These are phyloP conservation scores for Pyrenophora graminea DNA, from an alignment of 2,329 filamentous ascomycete species.

Conservation along the genomic window DNA sequence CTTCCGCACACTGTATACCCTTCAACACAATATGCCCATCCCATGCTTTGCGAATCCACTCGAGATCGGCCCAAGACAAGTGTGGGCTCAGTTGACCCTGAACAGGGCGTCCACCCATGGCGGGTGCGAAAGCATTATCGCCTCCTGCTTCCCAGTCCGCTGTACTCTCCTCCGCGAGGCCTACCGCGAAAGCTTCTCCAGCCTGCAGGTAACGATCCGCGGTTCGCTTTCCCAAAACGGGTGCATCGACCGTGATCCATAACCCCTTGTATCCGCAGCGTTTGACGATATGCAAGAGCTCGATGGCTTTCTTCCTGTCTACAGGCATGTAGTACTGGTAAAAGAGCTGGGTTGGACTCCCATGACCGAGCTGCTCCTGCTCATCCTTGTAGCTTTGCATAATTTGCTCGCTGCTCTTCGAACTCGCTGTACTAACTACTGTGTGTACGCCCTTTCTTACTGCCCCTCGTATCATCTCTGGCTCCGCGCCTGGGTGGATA, in stretches of 20 bases:
- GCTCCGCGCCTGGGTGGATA: conserved; percentile 43
- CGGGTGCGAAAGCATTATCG: conserved; percentile 61
- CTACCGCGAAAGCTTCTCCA: conserved; percentile 55
- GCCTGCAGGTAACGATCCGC: conserved; percentile 47
- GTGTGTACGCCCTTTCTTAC: conserved; percentile 42
- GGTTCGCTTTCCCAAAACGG: conserved; percentile 41
- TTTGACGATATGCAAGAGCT: conserved; percentile 39
- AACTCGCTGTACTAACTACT: conserved; percentile 44
- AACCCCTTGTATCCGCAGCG: conserved; percentile 40
- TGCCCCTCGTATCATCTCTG: conserved; percentile 43
- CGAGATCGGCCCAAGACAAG: conserved; percentile 56
- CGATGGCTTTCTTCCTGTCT: conserved; percentile 36
- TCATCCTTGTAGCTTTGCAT: conserved; percentile 36
- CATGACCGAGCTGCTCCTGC: conserved; percentile 27
- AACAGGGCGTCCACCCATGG: conserved; percentile 56
- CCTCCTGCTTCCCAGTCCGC: conserved; percentile 57
- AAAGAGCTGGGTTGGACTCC: conserved; percentile 37
- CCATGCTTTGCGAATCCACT: conserved; percentile 50
- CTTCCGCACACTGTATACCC: conserved; percentile 51
- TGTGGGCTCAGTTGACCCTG: conserved; percentile 47
- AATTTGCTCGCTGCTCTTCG: conserved; percentile 39
- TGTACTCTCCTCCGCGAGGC: conserved; percentile 56
- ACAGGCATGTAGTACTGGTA: conserved; percentile 47
- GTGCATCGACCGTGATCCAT: conserved; percentile 46
- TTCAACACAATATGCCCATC: conserved; percentile 51